Conservation (phyloP, 805 yeast genomes). For the Kodamaea hsintzibuensis region DNA sequence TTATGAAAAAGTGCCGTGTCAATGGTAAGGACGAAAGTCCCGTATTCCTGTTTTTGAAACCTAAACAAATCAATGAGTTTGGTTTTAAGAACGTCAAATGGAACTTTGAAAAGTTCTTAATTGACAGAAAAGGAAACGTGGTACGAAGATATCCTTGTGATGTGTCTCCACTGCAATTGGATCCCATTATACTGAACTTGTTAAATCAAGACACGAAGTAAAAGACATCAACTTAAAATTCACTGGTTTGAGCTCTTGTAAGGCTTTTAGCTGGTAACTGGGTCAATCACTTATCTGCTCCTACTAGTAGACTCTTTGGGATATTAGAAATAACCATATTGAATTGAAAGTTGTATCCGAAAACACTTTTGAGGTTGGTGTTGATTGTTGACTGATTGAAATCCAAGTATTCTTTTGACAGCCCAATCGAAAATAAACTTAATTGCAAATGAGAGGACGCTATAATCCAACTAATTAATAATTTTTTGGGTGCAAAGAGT, state of each 20-base stretch:
- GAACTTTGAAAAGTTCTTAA: constrained; percentile 77
- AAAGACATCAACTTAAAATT: background rate
- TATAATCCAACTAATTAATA: too few species aligned
- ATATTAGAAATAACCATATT: too few species aligned
- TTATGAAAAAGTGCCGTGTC: constrained; percentile 36
- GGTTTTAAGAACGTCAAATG: constrained; percentile 57
- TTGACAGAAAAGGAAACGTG: constrained; percentile 59
- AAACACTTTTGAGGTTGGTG: too few species aligned
- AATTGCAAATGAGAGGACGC: too few species aligned
- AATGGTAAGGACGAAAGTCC: constrained; percentile 35
- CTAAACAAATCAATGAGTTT: constrained; percentile 24
- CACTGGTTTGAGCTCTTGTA: too few species aligned
- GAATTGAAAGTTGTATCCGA: too few species aligned
- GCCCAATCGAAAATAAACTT: too few species aligned
- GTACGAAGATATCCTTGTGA: constrained; percentile 63
- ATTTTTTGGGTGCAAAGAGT: too few species aligned
- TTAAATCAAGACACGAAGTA: constrained; percentile 8
- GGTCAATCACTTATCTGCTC: background rate
- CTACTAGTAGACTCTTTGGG: background rate
- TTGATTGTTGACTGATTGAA: too few species aligned
- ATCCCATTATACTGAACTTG: constrained; percentile 26
- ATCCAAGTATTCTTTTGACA: too few species aligned
- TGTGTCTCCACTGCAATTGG: constrained; percentile 65
- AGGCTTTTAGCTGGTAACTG: background rate
- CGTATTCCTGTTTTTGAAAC: constrained; percentile 33